Percentiles rank a stretch among this genome's conserved stretches.
phyloP scores from a whole-genome alignment of 805 yeast species.

The Barnettozyma pratensis region DNA sequence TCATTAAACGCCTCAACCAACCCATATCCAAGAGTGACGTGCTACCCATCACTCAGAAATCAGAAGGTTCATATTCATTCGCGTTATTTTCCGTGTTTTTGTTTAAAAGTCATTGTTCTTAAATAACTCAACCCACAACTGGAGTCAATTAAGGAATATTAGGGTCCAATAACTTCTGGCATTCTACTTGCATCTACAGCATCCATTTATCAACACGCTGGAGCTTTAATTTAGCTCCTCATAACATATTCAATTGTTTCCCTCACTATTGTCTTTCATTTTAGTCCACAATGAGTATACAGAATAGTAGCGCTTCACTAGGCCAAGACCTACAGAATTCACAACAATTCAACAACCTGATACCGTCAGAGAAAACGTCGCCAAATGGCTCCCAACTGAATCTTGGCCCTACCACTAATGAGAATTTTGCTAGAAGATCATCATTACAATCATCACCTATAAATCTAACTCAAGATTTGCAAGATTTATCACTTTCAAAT shows the following conservation, averaged over 20 bases:
- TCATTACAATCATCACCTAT: constrained; percentile 23
- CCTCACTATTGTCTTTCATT: neutral
- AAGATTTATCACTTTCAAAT: constrained; percentile 14
- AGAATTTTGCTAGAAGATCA: constrained; percentile 13
- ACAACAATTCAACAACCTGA: constrained; percentile 12
- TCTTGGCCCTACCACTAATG: constrained; percentile 6
- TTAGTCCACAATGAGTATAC: constrained; percentile 5
- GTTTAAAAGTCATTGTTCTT: too few relatives aligned
- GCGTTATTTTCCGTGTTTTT: too few relatives aligned
- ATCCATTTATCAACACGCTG: too few relatives aligned
- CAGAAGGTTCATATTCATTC: too few relatives aligned
- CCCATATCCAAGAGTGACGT: neutral
- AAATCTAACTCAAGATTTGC: constrained; percentile 16
- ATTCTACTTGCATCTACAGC: too few relatives aligned
- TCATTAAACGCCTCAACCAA: neutral
- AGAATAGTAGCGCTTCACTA: constrained; percentile 1
- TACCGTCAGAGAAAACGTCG: constrained; percentile 17
- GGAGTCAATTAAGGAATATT: too few relatives aligned
- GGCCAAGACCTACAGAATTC: constrained; percentile 4
- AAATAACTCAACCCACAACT: too few relatives aligned
- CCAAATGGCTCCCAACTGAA: constrained; percentile 18
- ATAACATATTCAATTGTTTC: neutral
- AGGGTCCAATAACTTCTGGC: too few relatives aligned
- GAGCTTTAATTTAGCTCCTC: too few relatives aligned
- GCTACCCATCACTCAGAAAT: too few relatives aligned